A percentile compares a stretch with the other conserved stretches of the same genome.
phyloP scores from a whole-genome alignment of 495 filamentous ascomycete species.

The Filosporella fistucella region DNA sequence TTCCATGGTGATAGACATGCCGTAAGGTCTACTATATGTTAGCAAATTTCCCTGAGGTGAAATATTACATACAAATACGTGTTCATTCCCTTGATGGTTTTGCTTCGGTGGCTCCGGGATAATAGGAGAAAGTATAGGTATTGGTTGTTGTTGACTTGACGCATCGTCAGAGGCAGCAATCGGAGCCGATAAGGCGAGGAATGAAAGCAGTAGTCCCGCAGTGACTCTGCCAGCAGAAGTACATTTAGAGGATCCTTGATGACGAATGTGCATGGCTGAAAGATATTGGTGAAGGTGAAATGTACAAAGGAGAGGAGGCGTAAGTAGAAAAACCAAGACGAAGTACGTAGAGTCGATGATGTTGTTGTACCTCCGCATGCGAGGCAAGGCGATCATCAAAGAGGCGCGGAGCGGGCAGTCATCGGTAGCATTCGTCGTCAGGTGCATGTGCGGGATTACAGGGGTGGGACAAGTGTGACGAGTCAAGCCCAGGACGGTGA shows the following conservation, averaged over 20 bases:
- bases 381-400: too few relatives aligned
- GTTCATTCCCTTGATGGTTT: conserved; percentile 36
- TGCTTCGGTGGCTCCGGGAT: conserved; percentile 16
- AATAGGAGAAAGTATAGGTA: conserved; percentile 17
- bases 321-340: too few relatives aligned
- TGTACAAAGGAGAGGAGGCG: conserved; percentile 4
- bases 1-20: conserved; percentile 89
- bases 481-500: too few relatives aligned
- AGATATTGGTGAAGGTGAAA: conserved; percentile 1
- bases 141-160: conserved; percentile 16
- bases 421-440: too few relatives aligned
- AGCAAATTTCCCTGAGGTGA: too few relatives aligned
- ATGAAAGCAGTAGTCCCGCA: conserved; percentile 53
- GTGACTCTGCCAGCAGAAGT: conserved; percentile 53
- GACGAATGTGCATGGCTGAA: conserved; percentile 11
- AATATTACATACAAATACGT: conserved; percentile 18
- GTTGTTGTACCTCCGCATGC: too few relatives aligned
- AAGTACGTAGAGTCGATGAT: too few relatives aligned
- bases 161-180: conserved; percentile 12
- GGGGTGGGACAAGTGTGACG: too few relatives aligned
- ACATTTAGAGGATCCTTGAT: conserved; percentile 24
- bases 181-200: conserved; percentile 28
- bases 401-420: too few relatives aligned
- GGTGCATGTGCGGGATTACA: too few relatives aligned
- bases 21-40: conserved; percentile 73